Evolutionary conservation across 1,284 basidiomycete species (phyloP).

Genomic region (Erythrobasidium hasegawianum): DNA sequence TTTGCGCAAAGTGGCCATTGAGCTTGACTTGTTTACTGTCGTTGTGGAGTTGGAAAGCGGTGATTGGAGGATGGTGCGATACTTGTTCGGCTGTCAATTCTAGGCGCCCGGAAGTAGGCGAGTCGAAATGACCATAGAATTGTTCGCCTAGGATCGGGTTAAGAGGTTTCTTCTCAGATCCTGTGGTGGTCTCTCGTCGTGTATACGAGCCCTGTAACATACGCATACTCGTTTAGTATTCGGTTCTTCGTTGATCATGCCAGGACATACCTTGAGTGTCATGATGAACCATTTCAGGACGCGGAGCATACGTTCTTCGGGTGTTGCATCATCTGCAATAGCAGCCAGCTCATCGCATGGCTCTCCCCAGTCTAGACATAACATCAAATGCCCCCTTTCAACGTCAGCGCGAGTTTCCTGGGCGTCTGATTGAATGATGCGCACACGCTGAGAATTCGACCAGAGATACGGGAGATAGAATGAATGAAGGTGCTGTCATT

Average conservation of each 20-base stretch:
- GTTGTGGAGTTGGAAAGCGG: conserved; percentile 69
- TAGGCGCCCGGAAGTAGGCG: conserved; percentile 65
- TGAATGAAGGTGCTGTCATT: conserved; percentile 76
- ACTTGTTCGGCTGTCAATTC: conserved; percentile 94
- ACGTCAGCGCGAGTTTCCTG: background rate
- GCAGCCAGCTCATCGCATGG: conserved; percentile 75
- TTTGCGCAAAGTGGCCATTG: conserved; percentile 90
- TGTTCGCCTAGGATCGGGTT: conserved; percentile 52
- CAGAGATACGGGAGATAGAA: conserved; percentile 52
- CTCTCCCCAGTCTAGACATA: conserved; percentile 81
- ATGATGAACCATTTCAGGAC: conserved; percentile 89
- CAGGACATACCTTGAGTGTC: conserved; percentile 36
- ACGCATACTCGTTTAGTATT: background rate
- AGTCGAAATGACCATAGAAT: conserved; percentile 90
- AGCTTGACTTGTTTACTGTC: conserved; percentile 71
- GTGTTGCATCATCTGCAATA: conserved; percentile 69
- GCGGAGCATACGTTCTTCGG: conserved; percentile 66
- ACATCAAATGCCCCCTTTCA: background rate
- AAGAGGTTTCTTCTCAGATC: conserved; percentile 63
- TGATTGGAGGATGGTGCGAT: conserved; percentile 71
- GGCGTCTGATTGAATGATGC: conserved; percentile 47
- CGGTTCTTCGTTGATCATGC: too few relatives aligned
- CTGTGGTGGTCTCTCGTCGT: conserved; percentile 44
- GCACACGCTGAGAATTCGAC: conserved; percentile 64
- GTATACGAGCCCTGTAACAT: conserved; percentile 41